phyloP scores from a whole-genome alignment of 768 basidiomycete species.

The Galerina sulciceps region DNA sequence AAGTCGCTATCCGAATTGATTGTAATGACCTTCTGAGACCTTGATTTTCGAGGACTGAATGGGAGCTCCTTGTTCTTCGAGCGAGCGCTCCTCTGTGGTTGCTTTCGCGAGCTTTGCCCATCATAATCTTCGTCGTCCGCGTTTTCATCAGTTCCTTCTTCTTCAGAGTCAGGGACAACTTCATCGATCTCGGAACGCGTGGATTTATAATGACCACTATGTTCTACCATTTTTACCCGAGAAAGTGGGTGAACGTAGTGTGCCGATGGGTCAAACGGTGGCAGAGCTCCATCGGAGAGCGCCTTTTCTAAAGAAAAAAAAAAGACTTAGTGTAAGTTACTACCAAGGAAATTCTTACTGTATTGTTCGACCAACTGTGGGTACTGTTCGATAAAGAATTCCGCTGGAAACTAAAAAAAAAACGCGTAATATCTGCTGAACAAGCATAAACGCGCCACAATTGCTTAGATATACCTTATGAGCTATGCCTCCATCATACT shows the following conservation, averaged over 20 bases:
- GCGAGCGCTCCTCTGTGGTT: conserved; percentile 16
- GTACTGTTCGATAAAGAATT: conserved; percentile 40
- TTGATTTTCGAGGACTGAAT: conserved; percentile 71
- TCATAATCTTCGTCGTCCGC: conserved; percentile 20
- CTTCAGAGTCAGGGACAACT: conserved; percentile 26
- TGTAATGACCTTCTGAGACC: conserved; percentile 37
- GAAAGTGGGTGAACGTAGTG: conserved; percentile 60
- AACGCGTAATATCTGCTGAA: not conserved
- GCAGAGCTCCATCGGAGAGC: conserved; percentile 45
- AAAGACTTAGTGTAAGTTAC: conserved; percentile 1
- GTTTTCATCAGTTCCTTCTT: conserved; percentile 26
- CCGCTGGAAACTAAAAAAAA: conserved; percentile 46
- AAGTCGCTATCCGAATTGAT: conserved; percentile 42
- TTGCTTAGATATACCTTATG: conserved; percentile 46
- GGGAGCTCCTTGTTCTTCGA: conserved; percentile 42
- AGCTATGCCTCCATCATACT: conserved; percentile 58
- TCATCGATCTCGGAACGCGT: conserved; percentile 19
- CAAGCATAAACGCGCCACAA: not conserved
- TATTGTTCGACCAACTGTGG: conserved; percentile 57
- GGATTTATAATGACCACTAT: not conserved
- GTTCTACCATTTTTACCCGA: conserved; percentile 44
- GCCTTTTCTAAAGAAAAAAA: conserved; percentile 46
- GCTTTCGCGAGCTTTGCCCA: conserved; percentile 8
- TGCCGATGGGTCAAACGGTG: conserved; percentile 64
- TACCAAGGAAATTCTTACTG: conserved; percentile 40